Base-by-base conservation (phyloP, 345 rosid species). In the Ceriops zippeliana region DNA sequence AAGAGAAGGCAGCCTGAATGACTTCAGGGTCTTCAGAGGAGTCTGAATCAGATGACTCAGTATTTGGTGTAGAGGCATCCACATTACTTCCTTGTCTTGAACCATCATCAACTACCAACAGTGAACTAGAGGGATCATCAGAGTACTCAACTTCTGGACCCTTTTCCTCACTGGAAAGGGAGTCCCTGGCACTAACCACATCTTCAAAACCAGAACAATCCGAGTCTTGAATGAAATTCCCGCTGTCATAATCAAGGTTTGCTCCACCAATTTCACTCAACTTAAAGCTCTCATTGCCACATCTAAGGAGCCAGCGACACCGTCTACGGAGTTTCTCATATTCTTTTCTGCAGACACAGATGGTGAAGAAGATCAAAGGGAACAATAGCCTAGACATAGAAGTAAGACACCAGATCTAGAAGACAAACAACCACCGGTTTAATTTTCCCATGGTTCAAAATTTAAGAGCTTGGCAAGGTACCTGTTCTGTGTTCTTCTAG, bases 291-390 rank as follows among this genome's bases (percentile, higher is more conserved):
- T 73, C 70, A 58, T 63, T 74, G 59, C 63, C 60, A 56, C 24
- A 81, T 76, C 80, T 88, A 64, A 78, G 86, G 42, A 89, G 85
- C 70, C 58, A 82, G 59, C 79, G 75, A 73, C 97, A 89, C 67
- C 79, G 79, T 76, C 85, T 83, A n/a, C 98, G 91, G 8, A 93
- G 83, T 80, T 88, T 87, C 82, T 93, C 90, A 77, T 91, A 93
- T 54, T 81, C 83, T 81, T 86, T 89, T 77, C 98, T 93, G 85
- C 80, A 81, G 26, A 61, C 47, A 58, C 22, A 76, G 58, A 63
- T 73, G 47, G 35, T 61, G 27, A 62, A 52, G 31, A 59, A 34
- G 19, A 35, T 67, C 26, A 26, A 58, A 61, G 32, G 59, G 67
- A 52, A 46, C 8, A 10, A 62, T 63, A 51, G 21, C 62, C 42